phyloP scores from a whole-genome alignment of 495 filamentous ascomycete species.

The Neurospora sp. region DNA sequence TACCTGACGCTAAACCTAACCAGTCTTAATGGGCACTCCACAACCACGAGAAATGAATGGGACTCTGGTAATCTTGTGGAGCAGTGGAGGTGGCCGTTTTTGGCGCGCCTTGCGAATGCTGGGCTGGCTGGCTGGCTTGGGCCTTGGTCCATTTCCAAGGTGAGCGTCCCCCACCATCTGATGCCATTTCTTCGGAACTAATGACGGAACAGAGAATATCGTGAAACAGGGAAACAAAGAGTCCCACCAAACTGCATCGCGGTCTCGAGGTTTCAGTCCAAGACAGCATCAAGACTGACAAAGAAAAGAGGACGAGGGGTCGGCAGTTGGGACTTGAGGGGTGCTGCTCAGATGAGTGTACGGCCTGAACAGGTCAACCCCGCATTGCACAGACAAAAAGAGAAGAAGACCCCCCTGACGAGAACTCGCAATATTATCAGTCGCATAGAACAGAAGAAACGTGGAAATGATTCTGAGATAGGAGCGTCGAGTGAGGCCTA shows the following conservation, averaged over 20 bases:
- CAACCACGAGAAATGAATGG: slow-evolving; percentile 1
- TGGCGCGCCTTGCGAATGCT: neutral
- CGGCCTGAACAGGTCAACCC: neutral
- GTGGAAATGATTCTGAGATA: neutral
- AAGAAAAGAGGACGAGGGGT: neutral
- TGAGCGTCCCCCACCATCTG: neutral
- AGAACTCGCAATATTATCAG: neutral
- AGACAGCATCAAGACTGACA: neutral
- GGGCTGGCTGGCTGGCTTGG: neutral
- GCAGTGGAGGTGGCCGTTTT: neutral
- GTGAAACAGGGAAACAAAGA: neutral
- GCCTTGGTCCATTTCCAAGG: neutral
- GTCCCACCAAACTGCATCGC: neutral
- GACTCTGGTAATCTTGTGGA: slow-evolving; percentile 10
- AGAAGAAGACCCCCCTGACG: neutral
- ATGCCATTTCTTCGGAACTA: neutral
- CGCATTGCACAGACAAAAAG: neutral
- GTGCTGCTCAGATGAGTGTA: neutral
- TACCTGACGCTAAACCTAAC: slow-evolving; percentile 36
- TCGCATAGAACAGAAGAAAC: neutral
- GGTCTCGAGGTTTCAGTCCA: neutral
- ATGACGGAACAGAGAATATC: neutral
- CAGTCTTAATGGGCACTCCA: slow-evolving; percentile 3
- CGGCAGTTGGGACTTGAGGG: neutral
- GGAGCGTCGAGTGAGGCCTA: neutral